These are phyloP conservation scores for Hebeloma cylindrosporum DNA, from an alignment of 768 basidiomycete genomes.

Conservation along the genomic window DNA sequence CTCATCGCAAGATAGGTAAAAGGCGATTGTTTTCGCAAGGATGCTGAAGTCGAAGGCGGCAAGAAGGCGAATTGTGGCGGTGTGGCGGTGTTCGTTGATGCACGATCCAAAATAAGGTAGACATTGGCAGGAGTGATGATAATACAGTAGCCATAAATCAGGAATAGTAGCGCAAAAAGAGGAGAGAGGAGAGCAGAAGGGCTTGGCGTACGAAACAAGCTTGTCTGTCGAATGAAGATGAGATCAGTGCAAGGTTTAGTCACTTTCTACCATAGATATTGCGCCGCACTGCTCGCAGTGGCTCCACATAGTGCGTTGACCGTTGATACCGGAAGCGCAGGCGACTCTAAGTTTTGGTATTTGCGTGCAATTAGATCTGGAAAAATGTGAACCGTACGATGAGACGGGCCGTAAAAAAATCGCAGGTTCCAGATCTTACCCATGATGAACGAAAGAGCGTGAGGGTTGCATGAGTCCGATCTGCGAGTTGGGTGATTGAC, in stretches of 20 bases:
- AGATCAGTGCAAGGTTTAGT: conserved; percentile 38
- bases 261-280: conserved; percentile 83
- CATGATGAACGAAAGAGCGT: conserved; percentile 62
- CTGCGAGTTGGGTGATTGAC: conserved; percentile 40
- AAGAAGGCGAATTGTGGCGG: conserved; percentile 4
- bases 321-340: conserved; percentile 67
- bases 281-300: conserved; percentile 88
- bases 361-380: conserved; percentile 68
- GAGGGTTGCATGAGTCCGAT: conserved; percentile 72
- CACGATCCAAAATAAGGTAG: conserved; percentile 1
- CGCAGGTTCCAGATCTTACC: conserved; percentile 45
- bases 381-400: conserved; percentile 8
- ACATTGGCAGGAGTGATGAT: conserved; percentile 15
- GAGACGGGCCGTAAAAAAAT: conserved; percentile 5
- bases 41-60: conserved; percentile 9
- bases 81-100: neutral
- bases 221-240: conserved; percentile 17
- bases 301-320: conserved; percentile 82
- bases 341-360: conserved; percentile 83
- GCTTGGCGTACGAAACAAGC: conserved; percentile 2
- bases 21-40: conserved; percentile 1
- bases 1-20: neutral
- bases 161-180: conserved; percentile 25
- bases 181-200: conserved; percentile 12
- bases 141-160: conserved; percentile 19